phyloP scores from a whole-genome alignment of 2,329 filamentous ascomycete species.

The Metarhizium anisopliae region DNA sequence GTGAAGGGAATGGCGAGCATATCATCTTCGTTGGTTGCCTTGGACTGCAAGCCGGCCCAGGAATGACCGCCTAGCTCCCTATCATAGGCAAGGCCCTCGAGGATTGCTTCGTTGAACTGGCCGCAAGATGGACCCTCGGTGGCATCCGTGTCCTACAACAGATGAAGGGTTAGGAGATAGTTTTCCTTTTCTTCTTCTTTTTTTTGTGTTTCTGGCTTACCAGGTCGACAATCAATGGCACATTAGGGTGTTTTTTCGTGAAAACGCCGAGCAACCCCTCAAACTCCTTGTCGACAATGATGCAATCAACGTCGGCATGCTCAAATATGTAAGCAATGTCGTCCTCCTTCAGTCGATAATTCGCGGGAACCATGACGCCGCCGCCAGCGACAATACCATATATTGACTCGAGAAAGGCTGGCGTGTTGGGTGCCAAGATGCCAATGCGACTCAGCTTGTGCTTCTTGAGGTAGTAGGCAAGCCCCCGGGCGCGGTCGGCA shows the following conservation, averaged over 20 bases:
- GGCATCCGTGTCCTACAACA: conserved; percentile 62
- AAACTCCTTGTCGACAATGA: conserved; percentile 83
- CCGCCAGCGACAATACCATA: conserved; percentile 81
- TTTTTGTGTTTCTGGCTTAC: conserved; percentile 20
- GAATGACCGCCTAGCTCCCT: conserved; percentile 53
- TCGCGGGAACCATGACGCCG: conserved; percentile 61
- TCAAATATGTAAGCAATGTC: conserved; percentile 88
- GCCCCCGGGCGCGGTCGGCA: conserved; percentile 74
- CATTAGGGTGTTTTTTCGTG: conserved; percentile 45
- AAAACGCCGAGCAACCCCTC: conserved; percentile 60
- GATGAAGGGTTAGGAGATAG: background rate
- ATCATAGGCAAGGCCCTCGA: conserved; percentile 72
- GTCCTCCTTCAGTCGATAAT: conserved; percentile 62
- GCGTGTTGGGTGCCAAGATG: conserved; percentile 84
- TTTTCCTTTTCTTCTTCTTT: too few relatives aligned
- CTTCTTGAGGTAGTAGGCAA: conserved; percentile 80
- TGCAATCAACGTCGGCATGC: conserved; percentile 75
- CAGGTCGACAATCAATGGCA: conserved; percentile 68
- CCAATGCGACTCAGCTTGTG: conserved; percentile 69
- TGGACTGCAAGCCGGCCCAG: conserved; percentile 68
- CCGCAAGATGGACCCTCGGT: conserved; percentile 66
- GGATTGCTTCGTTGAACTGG: conserved; percentile 73
- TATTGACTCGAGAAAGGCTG: conserved; percentile 83
- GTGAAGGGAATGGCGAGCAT: conserved; percentile 88
- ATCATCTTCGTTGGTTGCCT: conserved; percentile 66